These are phyloP conservation scores for Pestalotiopsis sp. DNA, from an alignment of 2,329 filamentous ascomycete genomes.

Conservation along the genomic window DNA sequence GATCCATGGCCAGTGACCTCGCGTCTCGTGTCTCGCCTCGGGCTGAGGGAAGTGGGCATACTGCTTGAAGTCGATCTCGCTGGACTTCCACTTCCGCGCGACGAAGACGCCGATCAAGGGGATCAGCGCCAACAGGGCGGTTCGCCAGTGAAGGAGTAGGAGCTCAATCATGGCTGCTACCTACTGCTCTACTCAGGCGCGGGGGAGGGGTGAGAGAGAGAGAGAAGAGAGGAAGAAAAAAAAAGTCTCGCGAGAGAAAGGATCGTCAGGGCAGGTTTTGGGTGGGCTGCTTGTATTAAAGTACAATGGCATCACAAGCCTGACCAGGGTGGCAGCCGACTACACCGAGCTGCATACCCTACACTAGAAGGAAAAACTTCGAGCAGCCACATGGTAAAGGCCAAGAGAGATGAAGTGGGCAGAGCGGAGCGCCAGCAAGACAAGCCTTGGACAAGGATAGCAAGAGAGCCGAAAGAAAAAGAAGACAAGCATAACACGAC, in stretches of 20 bases:
- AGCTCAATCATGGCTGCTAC: background rate
- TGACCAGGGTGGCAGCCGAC: background rate
- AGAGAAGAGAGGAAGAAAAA: background rate
- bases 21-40: conserved; percentile 1
- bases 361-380: background rate
- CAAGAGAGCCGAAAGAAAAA: background rate
- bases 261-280: background rate
- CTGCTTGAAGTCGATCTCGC: conserved; percentile 1
- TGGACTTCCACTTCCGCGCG: background rate
- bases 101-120: background rate
- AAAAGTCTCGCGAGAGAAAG: background rate
- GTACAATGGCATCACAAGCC: background rate
- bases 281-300: background rate
- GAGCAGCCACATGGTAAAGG: background rate
- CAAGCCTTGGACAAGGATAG: background rate
- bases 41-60: conserved; percentile 10
- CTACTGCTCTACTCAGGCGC: background rate
- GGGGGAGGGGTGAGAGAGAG: background rate
- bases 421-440: background rate
- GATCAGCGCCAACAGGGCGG: background rate
- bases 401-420: background rate
- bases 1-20: conserved; percentile 13
- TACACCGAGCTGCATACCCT: background rate
- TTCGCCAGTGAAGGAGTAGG: conserved; percentile 1
- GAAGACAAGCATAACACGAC: no score